Base-by-base conservation (phyloP, 2,329 filamentous ascomycete species). In the Emmonsia crescens region DNA sequence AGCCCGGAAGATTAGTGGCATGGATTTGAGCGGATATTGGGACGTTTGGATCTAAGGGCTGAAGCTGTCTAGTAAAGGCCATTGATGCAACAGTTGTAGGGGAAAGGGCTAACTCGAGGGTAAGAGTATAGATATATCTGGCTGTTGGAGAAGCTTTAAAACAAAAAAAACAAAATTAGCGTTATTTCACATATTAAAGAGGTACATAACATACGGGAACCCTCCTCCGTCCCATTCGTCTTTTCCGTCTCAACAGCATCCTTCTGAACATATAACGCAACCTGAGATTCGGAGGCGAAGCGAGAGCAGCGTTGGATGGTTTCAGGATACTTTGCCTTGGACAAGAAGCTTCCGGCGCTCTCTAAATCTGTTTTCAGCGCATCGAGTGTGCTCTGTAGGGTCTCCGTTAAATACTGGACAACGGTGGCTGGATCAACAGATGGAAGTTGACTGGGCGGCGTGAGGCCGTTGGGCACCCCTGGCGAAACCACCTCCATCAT, bases 11-110 rank as follows among this genome's bases (percentile, higher is more conserved):
- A 73, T 96, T 96, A 74, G 93, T 89, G 72, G 96, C 89, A 72
- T 95, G 91, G 69, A 99, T 86, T 78, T 99, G 94, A 62, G 87
- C 87, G 68, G 87, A 86, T 71, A 99, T 85, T 62, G 92, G 89
- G 73, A 91, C 80, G 68, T 83, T 84, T 63, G 90, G 85, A 74
- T 96, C 90, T 77, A 99, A 89, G 59, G 92, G 89, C 72, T 88
- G 85, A 60, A 93, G 88, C 61, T 91, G 86, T 80, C 99, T 99
- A 67, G 96, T 83, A 69, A 99, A 85, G 61, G 91, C 89, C 66
- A 97, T 86, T 67, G 89, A 96, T 57, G 90, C 84, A 52, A 91
- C 96, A n/a, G 87, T 87, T 54, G 88, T 80, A 38, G 88, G 87
- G 57, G 88, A 88, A 61, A 75, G 75, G 33, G 88, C 86, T 66